These are phyloP conservation scores for Phytophthora boehmeriae DNA, from an alignment of 352 stramenopile species.

Conservation along the genomic window DNA sequence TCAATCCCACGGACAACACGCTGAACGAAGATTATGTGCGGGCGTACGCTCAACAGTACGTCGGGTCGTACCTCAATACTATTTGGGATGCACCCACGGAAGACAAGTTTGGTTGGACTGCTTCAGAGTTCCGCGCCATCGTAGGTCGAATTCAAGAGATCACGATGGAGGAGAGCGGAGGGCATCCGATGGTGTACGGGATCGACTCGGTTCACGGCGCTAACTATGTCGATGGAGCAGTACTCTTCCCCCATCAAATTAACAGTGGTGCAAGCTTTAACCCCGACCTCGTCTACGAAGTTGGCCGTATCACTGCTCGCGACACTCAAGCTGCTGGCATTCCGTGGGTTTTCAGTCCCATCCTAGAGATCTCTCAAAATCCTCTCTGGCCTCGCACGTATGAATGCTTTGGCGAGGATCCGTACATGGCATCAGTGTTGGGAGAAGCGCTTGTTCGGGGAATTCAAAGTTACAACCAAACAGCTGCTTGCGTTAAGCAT, in stretches of 20 bases:
- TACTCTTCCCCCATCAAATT: conserved; percentile 53
- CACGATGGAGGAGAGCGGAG: conserved; percentile 38
- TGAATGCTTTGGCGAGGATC: conserved; percentile 93
- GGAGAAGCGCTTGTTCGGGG: conserved; percentile 41
- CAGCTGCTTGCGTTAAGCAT: conserved; percentile 84
- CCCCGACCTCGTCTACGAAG: conserved; percentile 58
- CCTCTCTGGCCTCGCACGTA: conserved; percentile 86
- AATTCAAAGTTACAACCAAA: conserved; percentile 62
- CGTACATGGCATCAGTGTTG: conserved; percentile 70
- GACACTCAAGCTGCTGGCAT: too few species aligned
- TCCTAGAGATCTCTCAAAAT: too few species aligned
- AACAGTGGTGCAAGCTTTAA: conserved; percentile 84
- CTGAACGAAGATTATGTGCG: conserved; percentile 58
- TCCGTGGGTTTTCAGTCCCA: too few species aligned
- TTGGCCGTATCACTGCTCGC: too few species aligned
- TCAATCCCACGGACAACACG: conserved; percentile 49
- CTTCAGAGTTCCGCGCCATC: conserved; percentile 61
- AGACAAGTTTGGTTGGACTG: conserved; percentile 32
- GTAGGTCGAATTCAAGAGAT: conserved; percentile 76
- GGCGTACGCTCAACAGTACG: conserved; percentile 52
- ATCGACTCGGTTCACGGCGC: too few species aligned
- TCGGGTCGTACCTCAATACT: conserved; percentile 86
- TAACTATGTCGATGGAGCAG: conserved; percentile 73
- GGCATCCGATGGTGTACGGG: conserved; percentile 74
- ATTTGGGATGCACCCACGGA: conserved; percentile 23